Base-by-base conservation (phyloP, 306 rosid genomes). In the Sphenostylis stenocarpa region DNA sequence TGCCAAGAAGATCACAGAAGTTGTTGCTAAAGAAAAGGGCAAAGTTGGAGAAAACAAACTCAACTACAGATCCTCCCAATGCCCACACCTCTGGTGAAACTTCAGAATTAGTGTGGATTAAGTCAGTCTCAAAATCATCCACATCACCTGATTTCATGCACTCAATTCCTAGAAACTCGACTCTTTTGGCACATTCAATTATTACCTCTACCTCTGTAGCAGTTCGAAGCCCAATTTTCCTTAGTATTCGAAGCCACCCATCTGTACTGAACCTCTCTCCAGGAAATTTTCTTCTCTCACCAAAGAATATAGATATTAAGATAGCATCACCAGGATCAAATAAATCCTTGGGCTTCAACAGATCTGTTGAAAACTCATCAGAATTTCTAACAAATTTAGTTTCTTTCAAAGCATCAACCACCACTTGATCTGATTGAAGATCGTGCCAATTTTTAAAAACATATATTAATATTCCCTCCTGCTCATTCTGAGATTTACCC, bases 111-210 rank as follows among this genome's bases (percentile, higher is more conserved):
- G 83, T 64, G 78, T 77, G 82, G 67, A 63, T 58, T 48, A 63
- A 80, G 79, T 90, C 92, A 77, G 80, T 64, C 41, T 88, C 96
- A 86, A 90, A 92, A 73, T 91, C 95, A 81, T 90, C 96, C 72
- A 76, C 74, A 70, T 89, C 90, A 80, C 84, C 84, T 47, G 91
- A 84, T 80, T 88, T 90, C 85, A 86, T 73, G 83, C 88, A 89
- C 81, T 92, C 98, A 70, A 73, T 78, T 80, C 98, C 98, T 64
- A 94, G 96, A 80, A 88, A 85, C 81, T 94, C 97, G 62, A 94
- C 89, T 88, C 89, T 88, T 85, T 83, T 89, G 87, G 98, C 98
- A 85, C 98, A 94, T 80, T 94, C 97, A 67, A 94, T 90, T 48
- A 94, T 92, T 62, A 94, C 85, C 56, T 90, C 97, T 62, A 88